Evolutionary conservation across 169 alveolate species (phyloP).

Genomic region (Plasmodium fragile): DNA sequence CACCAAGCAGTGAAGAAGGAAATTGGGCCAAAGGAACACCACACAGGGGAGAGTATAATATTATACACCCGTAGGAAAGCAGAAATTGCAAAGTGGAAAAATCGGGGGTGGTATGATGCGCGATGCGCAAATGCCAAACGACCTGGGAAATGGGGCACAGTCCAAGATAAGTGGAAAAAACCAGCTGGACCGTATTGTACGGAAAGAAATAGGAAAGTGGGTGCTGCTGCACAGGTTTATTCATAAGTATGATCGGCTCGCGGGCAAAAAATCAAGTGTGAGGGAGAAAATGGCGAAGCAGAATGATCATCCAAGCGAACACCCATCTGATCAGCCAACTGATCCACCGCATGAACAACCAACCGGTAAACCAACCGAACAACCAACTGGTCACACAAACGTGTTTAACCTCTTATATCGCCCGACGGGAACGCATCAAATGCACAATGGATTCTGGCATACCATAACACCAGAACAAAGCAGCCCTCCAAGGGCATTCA

Average conservation of each 20-base stretch:
- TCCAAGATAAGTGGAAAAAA: background rate
- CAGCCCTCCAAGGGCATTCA: background rate
- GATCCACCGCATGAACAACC: background rate
- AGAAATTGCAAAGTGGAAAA: background rate
- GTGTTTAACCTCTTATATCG: background rate
- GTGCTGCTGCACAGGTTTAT: background rate
- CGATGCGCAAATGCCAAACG: background rate
- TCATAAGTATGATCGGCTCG: background rate
- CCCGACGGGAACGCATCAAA: background rate
- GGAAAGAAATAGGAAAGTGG: background rate
- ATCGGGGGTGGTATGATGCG: background rate
- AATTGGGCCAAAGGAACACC: background rate
- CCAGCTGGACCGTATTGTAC: background rate
- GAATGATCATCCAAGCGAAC: background rate
- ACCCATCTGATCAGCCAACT: background rate
- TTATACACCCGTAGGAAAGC: background rate
- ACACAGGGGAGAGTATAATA: background rate
- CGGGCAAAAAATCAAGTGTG: background rate
- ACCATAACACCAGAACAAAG: background rate
- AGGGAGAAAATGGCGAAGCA: background rate
- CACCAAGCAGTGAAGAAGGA: background rate
- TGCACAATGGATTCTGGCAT: background rate
- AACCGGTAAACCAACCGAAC: background rate
- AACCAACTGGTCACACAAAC: background rate
- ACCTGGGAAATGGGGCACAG: background rate